These are phyloP conservation scores for Neopestalotiopsis rosae DNA, from an alignment of 2,329 filamentous ascomycete species.

Conservation along the genomic window DNA sequence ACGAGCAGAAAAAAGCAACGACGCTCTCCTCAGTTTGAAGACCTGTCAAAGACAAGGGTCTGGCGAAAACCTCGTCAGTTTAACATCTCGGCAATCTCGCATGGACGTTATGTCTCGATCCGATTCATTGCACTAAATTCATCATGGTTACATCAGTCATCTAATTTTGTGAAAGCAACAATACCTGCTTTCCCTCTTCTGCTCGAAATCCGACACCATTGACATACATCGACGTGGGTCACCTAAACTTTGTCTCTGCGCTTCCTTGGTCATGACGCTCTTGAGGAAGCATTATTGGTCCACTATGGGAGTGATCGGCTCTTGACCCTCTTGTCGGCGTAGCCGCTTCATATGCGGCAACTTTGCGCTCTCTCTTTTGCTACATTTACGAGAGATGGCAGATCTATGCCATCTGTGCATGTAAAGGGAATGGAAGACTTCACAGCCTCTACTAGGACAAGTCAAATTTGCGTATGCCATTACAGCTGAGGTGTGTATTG, in stretches of 20 bases:
- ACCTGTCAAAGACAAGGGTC: slow-evolving; percentile 3
- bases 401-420: not conserved
- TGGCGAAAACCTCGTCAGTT: not conserved
- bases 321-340: not conserved
- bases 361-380: not conserved
- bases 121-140: not conserved
- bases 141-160: slow-evolving; percentile 1
- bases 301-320: not conserved
- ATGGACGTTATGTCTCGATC: not conserved
- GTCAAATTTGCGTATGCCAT: not conserved
- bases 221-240: not conserved
- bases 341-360: not conserved
- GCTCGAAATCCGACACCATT: not conserved
- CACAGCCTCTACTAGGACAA: not conserved
- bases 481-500: not conserved
- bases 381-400: not conserved
- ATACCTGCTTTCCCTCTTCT: not conserved
- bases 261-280: not conserved
- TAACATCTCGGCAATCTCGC: slow-evolving; percentile 2
- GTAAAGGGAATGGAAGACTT: not conserved
- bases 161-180: not conserved
- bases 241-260: not conserved
- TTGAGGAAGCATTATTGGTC: not conserved
- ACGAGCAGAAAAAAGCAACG: not conserved
- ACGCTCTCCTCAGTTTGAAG: not conserved